phyloP scores from a whole-genome alignment of 768 basidiomycete species.

The Naganishia randhawae region DNA sequence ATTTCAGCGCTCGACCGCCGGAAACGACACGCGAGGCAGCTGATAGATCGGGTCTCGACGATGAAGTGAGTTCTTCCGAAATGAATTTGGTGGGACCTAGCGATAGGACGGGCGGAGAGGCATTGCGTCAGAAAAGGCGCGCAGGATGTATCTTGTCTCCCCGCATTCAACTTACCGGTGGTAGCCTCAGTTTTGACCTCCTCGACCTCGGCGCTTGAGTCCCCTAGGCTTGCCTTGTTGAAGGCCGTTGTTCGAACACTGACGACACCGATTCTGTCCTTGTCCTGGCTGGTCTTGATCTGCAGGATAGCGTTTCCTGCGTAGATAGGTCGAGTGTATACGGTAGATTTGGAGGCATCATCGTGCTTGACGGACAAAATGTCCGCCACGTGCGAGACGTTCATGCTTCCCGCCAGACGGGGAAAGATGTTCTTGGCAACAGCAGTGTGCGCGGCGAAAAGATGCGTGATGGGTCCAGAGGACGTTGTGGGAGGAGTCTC shows the following conservation, averaged over 20 bases:
- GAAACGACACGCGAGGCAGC: conserved; percentile 84
- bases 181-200: conserved; percentile 58
- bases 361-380: conserved; percentile 74
- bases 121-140: not conserved
- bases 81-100: conserved; percentile 51
- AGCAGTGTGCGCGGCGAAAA: conserved; percentile 87
- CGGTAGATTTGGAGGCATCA: conserved; percentile 60
- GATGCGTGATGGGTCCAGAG: conserved; percentile 66
- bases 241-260: conserved; percentile 92
- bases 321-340: conserved; percentile 90
- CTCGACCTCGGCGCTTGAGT: conserved; percentile 57
- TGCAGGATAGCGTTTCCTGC: conserved; percentile 97
- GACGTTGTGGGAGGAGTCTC: conserved; percentile 53
- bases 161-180: too few species aligned
- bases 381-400: conserved; percentile 86
- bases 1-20: conserved; percentile 91
- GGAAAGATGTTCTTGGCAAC: conserved; percentile 89
- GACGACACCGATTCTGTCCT: conserved; percentile 82
- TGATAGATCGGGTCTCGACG: conserved; percentile 86
- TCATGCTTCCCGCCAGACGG: conserved; percentile 81
- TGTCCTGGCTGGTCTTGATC: conserved; percentile 67
- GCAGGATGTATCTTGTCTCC: too few species aligned
- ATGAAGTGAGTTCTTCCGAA: conserved; percentile 67
- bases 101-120: not conserved
- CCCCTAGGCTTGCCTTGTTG: conserved; percentile 59